A percentile compares a stretch with the other conserved stretches of the same genome.
phyloP scores from a whole-genome alignment of 23 red algal species.

The Gracilaria domingensis region DNA sequence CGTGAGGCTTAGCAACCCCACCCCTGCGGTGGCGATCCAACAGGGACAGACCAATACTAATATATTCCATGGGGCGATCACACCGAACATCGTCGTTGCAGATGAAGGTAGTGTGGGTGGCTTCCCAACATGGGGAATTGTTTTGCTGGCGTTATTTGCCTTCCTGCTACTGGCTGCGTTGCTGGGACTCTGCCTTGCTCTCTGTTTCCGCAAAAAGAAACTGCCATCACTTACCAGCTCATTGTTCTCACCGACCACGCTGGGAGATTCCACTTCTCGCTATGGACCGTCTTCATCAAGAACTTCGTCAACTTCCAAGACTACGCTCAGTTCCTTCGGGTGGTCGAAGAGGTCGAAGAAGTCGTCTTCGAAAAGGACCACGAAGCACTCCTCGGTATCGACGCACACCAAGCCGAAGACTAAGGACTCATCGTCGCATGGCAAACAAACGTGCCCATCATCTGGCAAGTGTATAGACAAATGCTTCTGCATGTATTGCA shows the following conservation, averaged over 20 bases:
- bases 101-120: constrained; percentile 18
- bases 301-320: constrained; percentile 22
- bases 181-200: constrained; percentile 38
- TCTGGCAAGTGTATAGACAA: constrained; percentile 47
- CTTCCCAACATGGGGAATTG: constrained; percentile 51
- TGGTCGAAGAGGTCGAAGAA: constrained; percentile 12
- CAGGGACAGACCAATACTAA: background rate
- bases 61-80: background rate
- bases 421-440: constrained; percentile 17
- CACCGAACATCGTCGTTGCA: constrained; percentile 8
- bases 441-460: constrained; percentile 40
- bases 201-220: constrained; percentile 25
- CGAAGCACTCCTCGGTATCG: background rate
- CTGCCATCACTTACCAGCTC: background rate
- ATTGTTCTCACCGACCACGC: background rate
- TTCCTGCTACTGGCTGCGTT: constrained; percentile 30
- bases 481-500: constrained; percentile 50
- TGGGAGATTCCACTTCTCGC: constrained; percentile 2
- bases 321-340: background rate
- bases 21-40: background rate
- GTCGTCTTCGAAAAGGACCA: constrained; percentile 18
- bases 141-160: constrained; percentile 45
- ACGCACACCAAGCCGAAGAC: background rate
- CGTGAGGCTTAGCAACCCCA: background rate
- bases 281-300: background rate